Percentiles rank a stretch among this genome's conserved stretches.
Conservation (phyloP, 345 rosid species). For the Eucalyptus guilfoylei region DNA sequence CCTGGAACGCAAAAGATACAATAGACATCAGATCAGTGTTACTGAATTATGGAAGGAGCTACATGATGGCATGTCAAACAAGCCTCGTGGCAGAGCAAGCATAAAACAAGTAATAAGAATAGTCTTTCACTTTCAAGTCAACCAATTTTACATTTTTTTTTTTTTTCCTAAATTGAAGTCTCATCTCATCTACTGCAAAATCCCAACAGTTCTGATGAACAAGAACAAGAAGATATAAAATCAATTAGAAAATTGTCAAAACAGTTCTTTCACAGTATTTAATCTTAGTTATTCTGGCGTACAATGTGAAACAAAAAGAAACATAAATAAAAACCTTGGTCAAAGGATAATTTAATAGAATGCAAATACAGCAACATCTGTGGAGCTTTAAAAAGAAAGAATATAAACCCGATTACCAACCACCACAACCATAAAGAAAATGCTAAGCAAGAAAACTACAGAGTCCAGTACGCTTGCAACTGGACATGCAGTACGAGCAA, state of each 20-base stretch:
- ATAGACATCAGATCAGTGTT: background rate
- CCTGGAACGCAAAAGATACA: conserved; percentile 21
- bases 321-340: background rate
- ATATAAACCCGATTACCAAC: background rate
- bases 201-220: background rate
- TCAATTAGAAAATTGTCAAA: background rate
- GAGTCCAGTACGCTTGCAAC: background rate
- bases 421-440: background rate
- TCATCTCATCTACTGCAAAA: background rate
- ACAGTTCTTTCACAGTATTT: background rate
- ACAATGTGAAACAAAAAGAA: background rate
- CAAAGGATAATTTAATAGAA: background rate
- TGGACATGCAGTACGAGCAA: background rate
- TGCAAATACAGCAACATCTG: background rate
- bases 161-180: background rate
- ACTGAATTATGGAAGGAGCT: background rate
- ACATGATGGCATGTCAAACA: background rate
- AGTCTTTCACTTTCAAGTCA: background rate
- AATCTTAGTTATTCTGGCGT: background rate
- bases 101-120: background rate
- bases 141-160: background rate
- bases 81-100: background rate
- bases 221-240: background rate
- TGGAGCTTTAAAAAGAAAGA: background rate
- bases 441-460: background rate